phyloP scores from a whole-genome alignment of 176 grass and related monocot genomes.

The Poa pratensis region DNA sequence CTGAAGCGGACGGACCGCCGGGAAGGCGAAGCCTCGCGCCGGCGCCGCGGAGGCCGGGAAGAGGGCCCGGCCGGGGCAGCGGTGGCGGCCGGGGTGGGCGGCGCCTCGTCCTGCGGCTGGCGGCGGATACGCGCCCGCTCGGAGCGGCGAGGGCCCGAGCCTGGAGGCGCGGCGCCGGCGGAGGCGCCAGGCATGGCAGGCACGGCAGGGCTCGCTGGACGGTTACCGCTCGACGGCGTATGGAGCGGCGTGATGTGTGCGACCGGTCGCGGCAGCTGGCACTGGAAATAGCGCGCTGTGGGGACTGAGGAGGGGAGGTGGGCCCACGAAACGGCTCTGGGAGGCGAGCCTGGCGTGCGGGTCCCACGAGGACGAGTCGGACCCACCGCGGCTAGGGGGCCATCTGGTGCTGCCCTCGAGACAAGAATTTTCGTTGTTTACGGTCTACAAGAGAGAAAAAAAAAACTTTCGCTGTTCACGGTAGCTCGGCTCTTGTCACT shows the following conservation, averaged over 20 bases:
- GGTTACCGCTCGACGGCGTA: neutral
- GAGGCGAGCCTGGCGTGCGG: no score
- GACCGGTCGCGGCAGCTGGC: neutral
- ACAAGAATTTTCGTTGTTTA: no score
- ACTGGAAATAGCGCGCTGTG: neutral
- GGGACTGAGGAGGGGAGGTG: no score
- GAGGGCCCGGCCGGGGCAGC: neutral
- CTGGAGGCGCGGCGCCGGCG: neutral
- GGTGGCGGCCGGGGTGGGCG: neutral
- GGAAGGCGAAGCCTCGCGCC: neutral
- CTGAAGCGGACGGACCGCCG: constrained; percentile 5
- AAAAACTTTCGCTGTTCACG: no score
- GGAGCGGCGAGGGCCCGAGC: constrained; percentile 22
- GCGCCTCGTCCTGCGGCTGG: neutral
- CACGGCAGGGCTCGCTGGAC: neutral
- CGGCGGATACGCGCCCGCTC: neutral
- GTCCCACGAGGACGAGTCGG: no score
- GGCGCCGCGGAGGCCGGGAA: neutral
- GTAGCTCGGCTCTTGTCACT: no score
- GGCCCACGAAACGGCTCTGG: no score
- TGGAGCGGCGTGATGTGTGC: neutral
- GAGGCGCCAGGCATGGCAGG: neutral
- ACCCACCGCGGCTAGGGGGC: no score
- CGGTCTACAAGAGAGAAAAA: no score
- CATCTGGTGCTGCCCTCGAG: no score